Evolutionary conservation across 805 yeast species (phyloP).

Genomic region (Isabelozyma heimii): DNA sequence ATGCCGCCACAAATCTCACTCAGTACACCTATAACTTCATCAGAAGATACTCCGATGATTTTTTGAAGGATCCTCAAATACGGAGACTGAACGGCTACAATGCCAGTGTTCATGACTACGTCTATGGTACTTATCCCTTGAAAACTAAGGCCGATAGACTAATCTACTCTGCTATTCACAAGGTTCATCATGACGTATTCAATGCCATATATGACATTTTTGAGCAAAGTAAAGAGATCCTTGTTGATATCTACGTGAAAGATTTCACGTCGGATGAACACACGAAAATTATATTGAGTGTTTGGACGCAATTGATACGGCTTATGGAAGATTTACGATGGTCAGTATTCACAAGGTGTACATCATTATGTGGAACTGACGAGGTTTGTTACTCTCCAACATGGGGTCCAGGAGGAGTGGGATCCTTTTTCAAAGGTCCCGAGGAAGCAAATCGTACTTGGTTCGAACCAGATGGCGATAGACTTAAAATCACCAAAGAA

Average conservation of each 20-base stretch:
- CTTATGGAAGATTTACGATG: conserved; percentile 27
- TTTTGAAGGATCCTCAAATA: conserved; percentile 5
- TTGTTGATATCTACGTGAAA: conserved; percentile 15
- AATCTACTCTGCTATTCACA: conserved; percentile 47
- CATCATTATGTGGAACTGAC: conserved; percentile 39
- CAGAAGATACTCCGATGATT: conserved; percentile 38
- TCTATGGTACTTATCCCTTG: conserved; percentile 40
- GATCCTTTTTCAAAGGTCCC: background rate
- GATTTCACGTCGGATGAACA: conserved; percentile 3
- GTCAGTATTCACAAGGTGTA: conserved; percentile 43
- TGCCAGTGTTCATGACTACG: conserved; percentile 45
- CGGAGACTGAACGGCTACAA: conserved; percentile 22
- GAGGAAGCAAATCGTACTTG: background rate
- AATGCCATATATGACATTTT: conserved; percentile 34
- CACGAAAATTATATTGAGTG: conserved; percentile 2
- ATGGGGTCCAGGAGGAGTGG: conserved; percentile 49
- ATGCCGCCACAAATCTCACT: conserved; percentile 32
- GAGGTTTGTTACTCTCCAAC: conserved; percentile 58
- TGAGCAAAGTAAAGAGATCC: conserved; percentile 21
- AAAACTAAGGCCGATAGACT: conserved; percentile 41
- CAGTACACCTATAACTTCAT: conserved; percentile 42
- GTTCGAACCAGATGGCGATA: conserved; percentile 8
- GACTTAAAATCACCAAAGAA: conserved; percentile 5
- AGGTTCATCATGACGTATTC: conserved; percentile 38
- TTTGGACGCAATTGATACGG: conserved; percentile 9